phyloP scores from a whole-genome alignment of 345 rosid genomes.

The Gossypium thurberi region DNA sequence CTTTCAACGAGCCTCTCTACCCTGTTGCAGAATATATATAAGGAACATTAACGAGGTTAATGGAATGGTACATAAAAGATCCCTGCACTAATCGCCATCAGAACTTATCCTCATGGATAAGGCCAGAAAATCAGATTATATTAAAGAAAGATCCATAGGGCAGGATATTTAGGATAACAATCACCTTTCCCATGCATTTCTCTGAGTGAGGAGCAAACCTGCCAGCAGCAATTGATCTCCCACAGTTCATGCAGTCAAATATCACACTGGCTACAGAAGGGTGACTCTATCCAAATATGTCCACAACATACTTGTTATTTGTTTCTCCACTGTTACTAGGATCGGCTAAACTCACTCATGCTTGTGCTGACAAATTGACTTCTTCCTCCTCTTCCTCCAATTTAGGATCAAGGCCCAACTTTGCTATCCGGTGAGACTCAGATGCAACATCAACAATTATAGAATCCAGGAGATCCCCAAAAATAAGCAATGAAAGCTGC shows the following conservation, averaged over 20 bases:
- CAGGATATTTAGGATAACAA: neutral
- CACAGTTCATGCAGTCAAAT: constrained; percentile 93
- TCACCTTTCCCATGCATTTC: constrained; percentile 98
- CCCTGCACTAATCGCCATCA: neutral
- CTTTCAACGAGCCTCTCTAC: constrained; percentile 78
- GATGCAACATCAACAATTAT: constrained; percentile 93
- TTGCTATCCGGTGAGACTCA: constrained; percentile 83
- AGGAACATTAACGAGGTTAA: neutral
- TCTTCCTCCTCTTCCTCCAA: constrained; percentile 84
- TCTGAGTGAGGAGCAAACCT: constrained; percentile 94
- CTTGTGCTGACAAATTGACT: constrained; percentile 74
- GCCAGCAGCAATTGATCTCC: constrained; percentile 77
- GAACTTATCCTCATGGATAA: constrained; percentile 9
- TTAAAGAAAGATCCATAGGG: neutral
- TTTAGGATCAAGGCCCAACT: constrained; percentile 77
- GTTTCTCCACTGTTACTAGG: constrained; percentile 60
- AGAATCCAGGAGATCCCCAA: constrained; percentile 71
- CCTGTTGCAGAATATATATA: constrained; percentile 34
- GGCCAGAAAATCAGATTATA: neutral
- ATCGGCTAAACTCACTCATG: constrained; percentile 66
- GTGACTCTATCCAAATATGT: constrained; percentile 86
- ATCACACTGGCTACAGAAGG: constrained; percentile 78
- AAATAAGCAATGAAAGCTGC: constrained; percentile 67
- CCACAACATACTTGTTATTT: constrained; percentile 60
- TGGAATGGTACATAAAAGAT: neutral